These are phyloP conservation scores for Marchantia paleacea DNA, from an alignment of 225 moss, liverwort and hornwort genomes.

Conservation along the genomic window DNA sequence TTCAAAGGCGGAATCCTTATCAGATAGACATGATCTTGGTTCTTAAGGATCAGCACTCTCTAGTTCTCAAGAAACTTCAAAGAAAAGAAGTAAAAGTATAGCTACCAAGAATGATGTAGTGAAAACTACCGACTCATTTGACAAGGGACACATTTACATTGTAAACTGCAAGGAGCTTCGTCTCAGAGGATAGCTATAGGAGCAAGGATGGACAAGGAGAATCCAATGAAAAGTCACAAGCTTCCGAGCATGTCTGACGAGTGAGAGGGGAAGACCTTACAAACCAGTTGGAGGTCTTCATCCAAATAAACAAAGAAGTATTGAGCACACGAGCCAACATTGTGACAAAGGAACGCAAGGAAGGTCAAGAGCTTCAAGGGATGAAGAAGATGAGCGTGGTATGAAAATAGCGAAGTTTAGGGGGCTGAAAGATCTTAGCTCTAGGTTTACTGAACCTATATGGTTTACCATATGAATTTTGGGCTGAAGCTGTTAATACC, in stretches of 20 bases:
- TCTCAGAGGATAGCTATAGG: constrained; percentile 10
- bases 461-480: too few species aligned
- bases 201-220: neutral
- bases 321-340: constrained; percentile 19
- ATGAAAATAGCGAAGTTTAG: constrained; percentile 36
- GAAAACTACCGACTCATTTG: constrained; percentile 1
- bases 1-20: neutral
- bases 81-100: constrained; percentile 12
- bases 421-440: constrained; percentile 27
- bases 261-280: constrained; percentile 40
- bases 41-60: constrained; percentile 2
- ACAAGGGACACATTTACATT: neutral
- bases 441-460: too few species aligned
- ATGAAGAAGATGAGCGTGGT: constrained; percentile 44
- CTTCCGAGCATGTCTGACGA: constrained; percentile 30
- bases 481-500: too few species aligned
- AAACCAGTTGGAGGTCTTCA: constrained; percentile 34
- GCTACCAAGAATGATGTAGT: constrained; percentile 15
- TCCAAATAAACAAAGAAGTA: constrained; percentile 28
- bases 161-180: neutral
- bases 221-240: constrained; percentile 18
- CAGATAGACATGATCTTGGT: neutral
- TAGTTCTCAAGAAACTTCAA: constrained; percentile 12
- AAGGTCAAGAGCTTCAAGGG: constrained; percentile 11
- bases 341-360: constrained; percentile 14